phyloP scores from a whole-genome alignment of 768 basidiomycete species.

The Lentinula detonsa region DNA sequence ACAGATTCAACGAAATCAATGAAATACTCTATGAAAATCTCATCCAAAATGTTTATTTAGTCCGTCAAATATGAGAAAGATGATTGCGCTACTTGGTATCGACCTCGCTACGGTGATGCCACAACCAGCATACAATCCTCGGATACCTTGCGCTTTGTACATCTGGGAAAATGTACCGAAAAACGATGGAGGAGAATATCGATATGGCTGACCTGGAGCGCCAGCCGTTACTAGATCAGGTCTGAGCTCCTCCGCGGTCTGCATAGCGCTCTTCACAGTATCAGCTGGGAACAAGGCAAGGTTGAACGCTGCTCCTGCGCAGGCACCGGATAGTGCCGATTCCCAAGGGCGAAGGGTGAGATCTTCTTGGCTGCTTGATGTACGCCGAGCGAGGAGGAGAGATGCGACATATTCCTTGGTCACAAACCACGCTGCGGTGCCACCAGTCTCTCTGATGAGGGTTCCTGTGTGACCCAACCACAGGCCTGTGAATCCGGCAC shows the following conservation, averaged over 20 bases:
- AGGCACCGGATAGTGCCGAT: constrained; percentile 80
- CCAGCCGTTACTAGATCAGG: constrained; percentile 29
- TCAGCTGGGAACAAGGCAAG: constrained; percentile 93
- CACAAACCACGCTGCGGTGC: constrained; percentile 81
- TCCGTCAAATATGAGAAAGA: constrained; percentile 90
- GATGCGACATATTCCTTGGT: constrained; percentile 75
- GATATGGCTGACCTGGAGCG: neutral
- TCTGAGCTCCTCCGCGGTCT: constrained; percentile 86
- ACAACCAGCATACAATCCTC: constrained; percentile 88
- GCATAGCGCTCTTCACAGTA: constrained; percentile 90
- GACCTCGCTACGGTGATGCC: constrained; percentile 84
- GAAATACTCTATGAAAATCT: neutral
- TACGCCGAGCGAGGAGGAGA: constrained; percentile 48
- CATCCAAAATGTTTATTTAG: constrained; percentile 50
- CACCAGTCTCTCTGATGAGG: constrained; percentile 82
- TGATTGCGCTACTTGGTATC: constrained; percentile 86
- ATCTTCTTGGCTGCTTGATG: constrained; percentile 7
- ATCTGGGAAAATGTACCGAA: constrained; percentile 58
- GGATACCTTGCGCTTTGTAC: constrained; percentile 69
- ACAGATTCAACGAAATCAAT: too few species aligned
- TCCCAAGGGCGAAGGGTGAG: constrained; percentile 66
- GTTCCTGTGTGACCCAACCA: constrained; percentile 89
- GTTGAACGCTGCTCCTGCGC: constrained; percentile 82
- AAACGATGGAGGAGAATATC: constrained; percentile 26
- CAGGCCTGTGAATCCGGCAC: constrained; percentile 59